A percentile compares a stretch with the other conserved stretches of the same genome.
These are phyloP conservation scores for Apiospora rasikravindrae DNA, from an alignment of 2,329 filamentous ascomycete species.

Conservation along the genomic window DNA sequence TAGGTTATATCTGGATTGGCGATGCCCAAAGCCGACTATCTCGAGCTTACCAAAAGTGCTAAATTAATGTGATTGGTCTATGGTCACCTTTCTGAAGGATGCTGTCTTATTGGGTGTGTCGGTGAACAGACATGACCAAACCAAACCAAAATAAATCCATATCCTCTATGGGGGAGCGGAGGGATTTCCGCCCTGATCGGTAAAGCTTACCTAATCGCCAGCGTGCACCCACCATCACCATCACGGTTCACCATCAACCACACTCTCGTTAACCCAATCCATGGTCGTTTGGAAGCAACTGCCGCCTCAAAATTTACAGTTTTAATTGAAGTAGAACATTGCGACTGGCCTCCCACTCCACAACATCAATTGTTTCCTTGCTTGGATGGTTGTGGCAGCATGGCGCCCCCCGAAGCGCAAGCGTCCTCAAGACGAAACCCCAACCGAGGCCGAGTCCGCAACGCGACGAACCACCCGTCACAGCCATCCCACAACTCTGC, in stretches of 20 bases:
- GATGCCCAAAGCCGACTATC: background rate
- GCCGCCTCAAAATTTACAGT: background rate
- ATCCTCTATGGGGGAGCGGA: background rate
- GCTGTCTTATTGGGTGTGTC: background rate
- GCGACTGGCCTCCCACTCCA: background rate
- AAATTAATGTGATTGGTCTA: background rate
- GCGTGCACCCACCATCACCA: background rate
- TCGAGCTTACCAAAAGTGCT: background rate
- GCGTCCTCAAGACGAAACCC: conserved; percentile 31
- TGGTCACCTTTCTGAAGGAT: background rate
- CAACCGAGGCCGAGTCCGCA: conserved; percentile 24
- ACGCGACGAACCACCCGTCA: conserved; percentile 37
- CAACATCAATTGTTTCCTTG: too few species aligned
- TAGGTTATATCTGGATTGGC: background rate
- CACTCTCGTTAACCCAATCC: background rate
- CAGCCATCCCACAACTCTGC: conserved; percentile 25
- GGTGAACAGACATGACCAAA: too few species aligned
- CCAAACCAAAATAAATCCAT: too few species aligned
- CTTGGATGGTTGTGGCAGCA: conserved; percentile 21
- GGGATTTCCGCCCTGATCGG: background rate
- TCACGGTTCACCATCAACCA: background rate
- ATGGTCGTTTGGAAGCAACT: too few species aligned
- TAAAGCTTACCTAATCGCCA: background rate
- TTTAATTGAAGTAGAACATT: background rate
- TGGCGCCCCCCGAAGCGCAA: conserved; percentile 41